phyloP scores from a whole-genome alignment of 2,329 filamentous ascomycete genomes.

The Aspergillus cejpii region DNA sequence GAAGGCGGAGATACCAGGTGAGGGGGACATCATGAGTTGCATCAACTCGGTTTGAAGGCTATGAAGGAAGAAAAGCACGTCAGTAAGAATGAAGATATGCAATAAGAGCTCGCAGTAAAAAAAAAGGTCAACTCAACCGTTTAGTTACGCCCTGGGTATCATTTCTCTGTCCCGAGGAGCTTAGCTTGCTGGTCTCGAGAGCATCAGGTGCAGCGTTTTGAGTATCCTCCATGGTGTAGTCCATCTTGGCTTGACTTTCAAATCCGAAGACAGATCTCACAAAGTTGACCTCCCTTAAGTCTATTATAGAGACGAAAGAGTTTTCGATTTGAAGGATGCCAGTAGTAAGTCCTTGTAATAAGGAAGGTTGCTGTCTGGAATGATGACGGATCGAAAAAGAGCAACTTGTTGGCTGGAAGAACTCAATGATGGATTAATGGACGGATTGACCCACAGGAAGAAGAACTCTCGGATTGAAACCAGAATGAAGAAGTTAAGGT shows the following conservation, averaged over 20 bases:
- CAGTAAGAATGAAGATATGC: background rate
- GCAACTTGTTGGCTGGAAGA: slow-evolving; percentile 15
- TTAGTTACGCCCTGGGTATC: slow-evolving; percentile 72
- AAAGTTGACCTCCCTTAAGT: background rate
- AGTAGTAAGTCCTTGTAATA: slow-evolving; percentile 17
- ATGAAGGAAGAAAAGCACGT: slow-evolving; percentile 4
- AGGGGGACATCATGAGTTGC: slow-evolving; percentile 94
- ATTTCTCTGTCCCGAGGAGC: slow-evolving; percentile 48
- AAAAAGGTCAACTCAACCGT: slow-evolving; percentile 47
- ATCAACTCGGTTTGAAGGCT: slow-evolving; percentile 96
- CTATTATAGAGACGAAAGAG: slow-evolving; percentile 3
- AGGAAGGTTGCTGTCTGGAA: slow-evolving; percentile 29
- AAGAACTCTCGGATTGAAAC: slow-evolving; percentile 19
- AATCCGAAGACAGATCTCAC: background rate
- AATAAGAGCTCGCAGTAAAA: background rate
- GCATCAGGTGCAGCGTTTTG: slow-evolving; percentile 63
- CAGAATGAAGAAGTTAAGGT: slow-evolving; percentile 5
- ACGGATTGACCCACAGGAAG: slow-evolving; percentile 15
- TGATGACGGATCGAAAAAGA: slow-evolving; percentile 28
- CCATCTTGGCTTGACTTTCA: slow-evolving; percentile 36
- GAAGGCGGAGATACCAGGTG: slow-evolving; percentile 90
- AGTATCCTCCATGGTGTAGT: slow-evolving; percentile 53
- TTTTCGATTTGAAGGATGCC: slow-evolving; percentile 18
- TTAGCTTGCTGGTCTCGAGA: slow-evolving; percentile 56
- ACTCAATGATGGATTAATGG: no score